Base-by-base conservation (phyloP, 2,329 filamentous ascomycete species). In the Pyrenochaeta sp. region DNA sequence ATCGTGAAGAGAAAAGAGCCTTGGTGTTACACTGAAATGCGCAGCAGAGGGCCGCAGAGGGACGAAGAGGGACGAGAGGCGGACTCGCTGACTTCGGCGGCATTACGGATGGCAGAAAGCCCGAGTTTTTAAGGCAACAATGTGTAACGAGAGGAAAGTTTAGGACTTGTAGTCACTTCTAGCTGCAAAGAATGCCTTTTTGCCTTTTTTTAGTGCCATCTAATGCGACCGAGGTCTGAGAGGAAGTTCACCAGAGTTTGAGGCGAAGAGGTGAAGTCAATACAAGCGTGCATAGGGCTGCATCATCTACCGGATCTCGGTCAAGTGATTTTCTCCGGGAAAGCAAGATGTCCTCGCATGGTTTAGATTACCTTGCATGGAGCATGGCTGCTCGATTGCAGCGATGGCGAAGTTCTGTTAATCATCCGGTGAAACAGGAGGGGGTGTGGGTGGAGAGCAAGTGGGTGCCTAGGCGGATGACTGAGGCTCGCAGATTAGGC, bases 21-120 rank as follows among this genome's bases (percentile, higher is more conserved):
- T 30, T 18, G 23, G 7, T 17, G 17, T 14, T 42, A 7, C 23
- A 15, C 40, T 17, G 40, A 42, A 23, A 15, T 42, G 39, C 11
- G 32, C 40, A 23, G 40, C 15, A 23, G 23, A 14, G 21, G 14
- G 7, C 7, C 21, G 3, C 17, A 23, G 27, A n/a, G n/a, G n/a
- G n/a, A n/a, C n/a, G n/a, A n/a, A n/a, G n/a, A n/a, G 21, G 40
- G 40, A 42, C 40, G 40, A 12, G 14, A 30, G 40, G 40, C 40
- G n/a, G 7, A 42, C 21, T 41, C 30, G 40, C 40, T 42, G 14
- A 42, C 40, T 17, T 30, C 15, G 5, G 40, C 10, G 21, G 17
- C n/a, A 9, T 14, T 21, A 10, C 17, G 17, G 40, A 42, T 17
- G 40, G 27, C 21, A 14, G 4, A 15, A 7, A 31, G 40, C 40